Conservation (phyloP, 257 asterid species). For the Rubia yunnanensis region DNA sequence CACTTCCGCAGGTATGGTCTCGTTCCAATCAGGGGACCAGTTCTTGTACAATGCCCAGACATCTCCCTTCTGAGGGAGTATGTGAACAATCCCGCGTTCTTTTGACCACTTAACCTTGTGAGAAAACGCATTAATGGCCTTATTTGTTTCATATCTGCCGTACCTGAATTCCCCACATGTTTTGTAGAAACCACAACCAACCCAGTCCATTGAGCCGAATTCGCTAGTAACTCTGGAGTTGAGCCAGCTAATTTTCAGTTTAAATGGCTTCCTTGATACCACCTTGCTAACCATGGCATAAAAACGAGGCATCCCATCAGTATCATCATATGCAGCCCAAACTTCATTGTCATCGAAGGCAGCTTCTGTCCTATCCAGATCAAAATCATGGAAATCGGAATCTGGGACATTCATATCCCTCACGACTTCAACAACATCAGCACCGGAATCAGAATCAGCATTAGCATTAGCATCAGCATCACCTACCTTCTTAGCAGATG, state of each 20-base stretch:
- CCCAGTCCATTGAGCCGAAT: conserved; percentile 55
- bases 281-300: conserved; percentile 64
- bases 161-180: conserved; percentile 75
- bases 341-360: conserved; percentile 67
- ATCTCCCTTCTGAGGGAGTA: conserved; percentile 58
- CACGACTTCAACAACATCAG: conserved; percentile 17
- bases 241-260: conserved; percentile 66
- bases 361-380: conserved; percentile 45
- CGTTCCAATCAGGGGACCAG: conserved; percentile 60
- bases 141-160: conserved; percentile 39
- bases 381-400: conserved; percentile 75
- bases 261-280: conserved; percentile 53
- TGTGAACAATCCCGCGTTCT: conserved; percentile 42
- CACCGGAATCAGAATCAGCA: conserved; percentile 15
- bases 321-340: conserved; percentile 76
- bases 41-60: conserved; percentile 74
- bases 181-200: conserved; percentile 60
- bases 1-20: conserved; percentile 42
- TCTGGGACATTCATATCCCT: conserved; percentile 66
- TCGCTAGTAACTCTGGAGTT: conserved; percentile 60
- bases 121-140: conserved; percentile 53
- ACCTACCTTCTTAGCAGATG: conserved; percentile 18
- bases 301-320: conserved; percentile 84
- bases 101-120: conserved; percentile 59
- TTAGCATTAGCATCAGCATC: conserved; percentile 20